Evolutionary conservation across 176 grass and related monocot genomes (phyloP).

Genomic region (Ampelocalamus luodianensis): DNA sequence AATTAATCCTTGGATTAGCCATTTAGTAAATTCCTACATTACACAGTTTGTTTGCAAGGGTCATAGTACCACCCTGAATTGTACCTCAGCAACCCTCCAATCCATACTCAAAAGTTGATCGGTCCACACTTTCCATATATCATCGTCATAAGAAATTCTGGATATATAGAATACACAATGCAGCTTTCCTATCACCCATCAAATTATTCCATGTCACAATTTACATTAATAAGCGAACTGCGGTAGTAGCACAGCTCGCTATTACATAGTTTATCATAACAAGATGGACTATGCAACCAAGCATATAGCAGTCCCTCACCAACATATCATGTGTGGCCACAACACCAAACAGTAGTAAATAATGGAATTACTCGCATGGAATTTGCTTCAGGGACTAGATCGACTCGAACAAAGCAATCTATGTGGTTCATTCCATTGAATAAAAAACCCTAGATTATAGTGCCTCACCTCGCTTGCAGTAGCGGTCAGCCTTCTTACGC

Average conservation of each 20-base stretch:
- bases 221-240: neutral
- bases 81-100: neutral
- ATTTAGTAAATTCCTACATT: neutral
- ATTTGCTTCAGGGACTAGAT: constrained; percentile 24
- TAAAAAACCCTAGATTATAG: constrained; percentile 52
- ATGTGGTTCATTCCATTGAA: neutral
- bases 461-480: constrained; percentile 88
- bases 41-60: constrained; percentile 8
- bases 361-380: neutral
- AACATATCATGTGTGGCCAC: neutral
- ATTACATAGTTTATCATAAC: constrained; percentile 12
- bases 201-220: neutral
- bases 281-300: neutral
- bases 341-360: constrained; percentile 19
- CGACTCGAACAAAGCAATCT: neutral
- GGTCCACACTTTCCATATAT: neutral
- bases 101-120: neutral
- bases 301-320: neutral
- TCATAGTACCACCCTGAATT: neutral
- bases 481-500: constrained; percentile 95
- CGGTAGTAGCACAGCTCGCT: neutral
- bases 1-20: neutral
- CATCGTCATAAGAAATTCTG: neutral
- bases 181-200: neutral
- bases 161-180: neutral